These are phyloP conservation scores for Erythrobasidium hasegawianum DNA, from an alignment of 1,284 basidiomycete genomes.

Conservation along the genomic window DNA sequence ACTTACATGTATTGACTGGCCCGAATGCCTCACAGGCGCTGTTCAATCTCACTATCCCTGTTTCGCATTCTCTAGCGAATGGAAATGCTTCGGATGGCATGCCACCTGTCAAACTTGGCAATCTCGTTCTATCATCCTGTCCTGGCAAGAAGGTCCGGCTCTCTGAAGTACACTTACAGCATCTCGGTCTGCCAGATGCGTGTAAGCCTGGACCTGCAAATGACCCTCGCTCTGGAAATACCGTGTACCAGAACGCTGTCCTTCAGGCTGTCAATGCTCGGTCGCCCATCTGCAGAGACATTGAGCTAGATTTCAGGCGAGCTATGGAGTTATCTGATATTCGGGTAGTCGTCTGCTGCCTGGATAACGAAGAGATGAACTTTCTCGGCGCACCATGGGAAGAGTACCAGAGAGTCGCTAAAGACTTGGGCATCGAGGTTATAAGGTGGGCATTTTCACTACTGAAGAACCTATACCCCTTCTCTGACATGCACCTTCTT, in stretches of 20 bases:
- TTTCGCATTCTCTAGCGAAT: slow-evolving; percentile 14
- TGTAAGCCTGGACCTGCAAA: slow-evolving; percentile 20
- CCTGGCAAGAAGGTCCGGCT: slow-evolving; percentile 95
- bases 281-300: slow-evolving; percentile 76
- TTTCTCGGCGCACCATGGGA: slow-evolving; percentile 79
- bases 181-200: slow-evolving; percentile 19
- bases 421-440: slow-evolving; percentile 67
- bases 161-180: slow-evolving; percentile 41
- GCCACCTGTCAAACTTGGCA: slow-evolving; percentile 60
- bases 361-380: slow-evolving; percentile 59
- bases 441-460: too few relatives aligned
- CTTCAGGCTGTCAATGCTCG: slow-evolving; percentile 64
- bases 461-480: too few relatives aligned
- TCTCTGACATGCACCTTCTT: too few relatives aligned
- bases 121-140: slow-evolving; percentile 83
- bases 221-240: slow-evolving; percentile 16
- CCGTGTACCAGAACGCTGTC: background rate
- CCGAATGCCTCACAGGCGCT: slow-evolving; percentile 34
- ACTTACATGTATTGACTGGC: slow-evolving; percentile 22
- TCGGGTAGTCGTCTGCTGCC: slow-evolving; percentile 41
- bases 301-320: slow-evolving; percentile 69
- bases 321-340: slow-evolving; percentile 56
- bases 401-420: slow-evolving; percentile 65
- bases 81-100: background rate
- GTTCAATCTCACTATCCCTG: slow-evolving; percentile 29